Evolutionary conservation across 305 asterid genomes (phyloP).

Genomic region (Solanum chacoense): DNA sequence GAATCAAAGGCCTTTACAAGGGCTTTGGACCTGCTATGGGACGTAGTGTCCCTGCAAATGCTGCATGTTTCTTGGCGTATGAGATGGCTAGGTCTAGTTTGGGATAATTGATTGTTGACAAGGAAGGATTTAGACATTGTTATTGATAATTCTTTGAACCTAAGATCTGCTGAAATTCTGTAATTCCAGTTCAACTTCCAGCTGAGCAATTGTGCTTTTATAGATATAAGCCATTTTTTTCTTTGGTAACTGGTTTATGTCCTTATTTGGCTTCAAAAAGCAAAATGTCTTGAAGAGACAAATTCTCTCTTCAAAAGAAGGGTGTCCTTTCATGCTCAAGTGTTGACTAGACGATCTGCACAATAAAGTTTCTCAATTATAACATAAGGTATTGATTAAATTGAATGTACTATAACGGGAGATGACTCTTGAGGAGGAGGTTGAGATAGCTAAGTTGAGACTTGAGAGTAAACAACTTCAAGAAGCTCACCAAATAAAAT

Average conservation of each 20-base stretch:
- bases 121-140: neutral
- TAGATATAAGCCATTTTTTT: neutral
- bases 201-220: neutral
- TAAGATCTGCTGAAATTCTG: neutral
- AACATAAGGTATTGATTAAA: neutral
- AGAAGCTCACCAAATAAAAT: neutral
- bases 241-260: neutral
- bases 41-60: slow-evolving; percentile 90
- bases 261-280: neutral
- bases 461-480: neutral
- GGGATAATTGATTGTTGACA: slow-evolving; percentile 33
- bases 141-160: neutral
- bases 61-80: slow-evolving; percentile 89
- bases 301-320: neutral
- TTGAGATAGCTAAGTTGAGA: neutral
- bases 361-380: neutral
- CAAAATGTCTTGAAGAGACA: neutral
- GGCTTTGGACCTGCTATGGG: slow-evolving; percentile 98
- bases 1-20: slow-evolving; percentile 79
- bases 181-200: neutral
- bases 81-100: slow-evolving; percentile 70
- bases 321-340: neutral
- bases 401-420: too few relatives aligned
- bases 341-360: neutral
- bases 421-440: neutral